Evolutionary conservation across 2,329 filamentous ascomycete genomes (phyloP).

Genomic region (Diplocarpon rosae): DNA sequence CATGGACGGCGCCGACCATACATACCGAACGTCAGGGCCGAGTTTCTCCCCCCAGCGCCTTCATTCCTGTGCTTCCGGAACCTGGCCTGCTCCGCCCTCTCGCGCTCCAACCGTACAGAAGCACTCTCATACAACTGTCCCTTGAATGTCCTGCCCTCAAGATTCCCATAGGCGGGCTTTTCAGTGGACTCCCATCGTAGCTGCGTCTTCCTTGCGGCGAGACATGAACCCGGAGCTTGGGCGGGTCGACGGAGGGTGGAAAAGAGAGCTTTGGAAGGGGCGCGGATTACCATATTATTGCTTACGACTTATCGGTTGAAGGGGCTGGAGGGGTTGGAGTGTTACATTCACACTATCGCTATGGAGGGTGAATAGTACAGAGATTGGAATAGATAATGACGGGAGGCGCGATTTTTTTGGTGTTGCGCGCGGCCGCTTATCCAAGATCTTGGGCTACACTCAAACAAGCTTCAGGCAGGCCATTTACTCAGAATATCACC

Average conservation of each 20-base stretch:
- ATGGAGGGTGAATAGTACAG: too few species aligned
- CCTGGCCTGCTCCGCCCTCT: slow-evolving; percentile 41
- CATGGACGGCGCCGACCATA: background rate
- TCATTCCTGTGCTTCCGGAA: slow-evolving; percentile 34
- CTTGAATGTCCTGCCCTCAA: slow-evolving; percentile 34
- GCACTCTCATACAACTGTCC: slow-evolving; percentile 51
- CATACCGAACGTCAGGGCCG: slow-evolving; percentile 45
- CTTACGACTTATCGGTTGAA: background rate
- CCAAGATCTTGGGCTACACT: too few species aligned
- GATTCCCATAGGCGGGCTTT: slow-evolving; percentile 6
- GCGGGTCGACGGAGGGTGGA: slow-evolving; percentile 12
- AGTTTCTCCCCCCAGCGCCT: slow-evolving; percentile 33
- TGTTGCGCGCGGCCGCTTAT: too few species aligned
- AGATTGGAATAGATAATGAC: too few species aligned
- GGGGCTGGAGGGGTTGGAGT: background rate
- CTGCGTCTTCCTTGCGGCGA: slow-evolving; percentile 7
- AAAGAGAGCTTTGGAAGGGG: slow-evolving; percentile 20
- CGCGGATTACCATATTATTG: slow-evolving; percentile 18
- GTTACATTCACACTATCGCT: background rate
- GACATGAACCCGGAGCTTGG: slow-evolving; percentile 14
- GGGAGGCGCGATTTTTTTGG: too few species aligned
- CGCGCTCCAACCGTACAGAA: slow-evolving; percentile 41
- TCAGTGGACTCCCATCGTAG: slow-evolving; percentile 22
- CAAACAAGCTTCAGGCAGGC: too few species aligned
- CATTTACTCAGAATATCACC: too few species aligned